These are phyloP conservation scores for Nemophila menziesii DNA, from an alignment of 257 asterid genomes.

Conservation along the genomic window DNA sequence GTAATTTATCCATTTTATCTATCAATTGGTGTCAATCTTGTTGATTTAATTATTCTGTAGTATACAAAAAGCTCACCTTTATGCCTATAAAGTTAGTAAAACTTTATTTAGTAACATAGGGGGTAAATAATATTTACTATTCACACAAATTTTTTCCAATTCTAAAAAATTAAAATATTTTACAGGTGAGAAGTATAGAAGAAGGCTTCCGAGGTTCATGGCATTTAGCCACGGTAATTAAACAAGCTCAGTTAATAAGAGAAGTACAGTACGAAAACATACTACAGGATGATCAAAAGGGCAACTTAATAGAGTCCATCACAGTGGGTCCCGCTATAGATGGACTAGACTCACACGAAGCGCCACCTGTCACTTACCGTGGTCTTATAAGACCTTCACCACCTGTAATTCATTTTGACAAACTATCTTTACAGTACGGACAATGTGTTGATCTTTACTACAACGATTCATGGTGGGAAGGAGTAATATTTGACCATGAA, in stretches of 20 bases:
- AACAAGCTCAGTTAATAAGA: constrained; percentile 21
- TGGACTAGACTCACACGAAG: constrained; percentile 21
- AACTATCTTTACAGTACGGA: constrained; percentile 40
- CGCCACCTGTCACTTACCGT: constrained; percentile 15
- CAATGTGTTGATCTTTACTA: constrained; percentile 50
- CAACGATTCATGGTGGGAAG: constrained; percentile 95
- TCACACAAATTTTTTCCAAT: no score
- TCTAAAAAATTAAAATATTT: not conserved
- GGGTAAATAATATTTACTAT: no score
- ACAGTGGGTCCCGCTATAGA: constrained; percentile 38
- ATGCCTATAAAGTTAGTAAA: not conserved
- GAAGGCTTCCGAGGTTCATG: constrained; percentile 32
- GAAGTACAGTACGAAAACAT: constrained; percentile 42
- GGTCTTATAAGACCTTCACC: constrained; percentile 69
- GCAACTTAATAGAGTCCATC: constrained; percentile 32
- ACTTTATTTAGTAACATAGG: not conserved
- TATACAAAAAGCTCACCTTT: constrained; percentile 19
- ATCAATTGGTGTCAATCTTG: constrained; percentile 6
- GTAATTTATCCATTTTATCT: no score
- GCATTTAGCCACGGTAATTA: constrained; percentile 23
- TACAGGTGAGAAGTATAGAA: constrained; percentile 31
- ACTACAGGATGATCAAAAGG: constrained; percentile 33
- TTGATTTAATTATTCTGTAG: constrained; percentile 15
- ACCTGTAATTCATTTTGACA: constrained; percentile 18
- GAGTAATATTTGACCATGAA: constrained; percentile 60